These are phyloP conservation scores for Neospermospora avenae DNA, from an alignment of 2,329 filamentous ascomycete genomes.

Conservation along the genomic window DNA sequence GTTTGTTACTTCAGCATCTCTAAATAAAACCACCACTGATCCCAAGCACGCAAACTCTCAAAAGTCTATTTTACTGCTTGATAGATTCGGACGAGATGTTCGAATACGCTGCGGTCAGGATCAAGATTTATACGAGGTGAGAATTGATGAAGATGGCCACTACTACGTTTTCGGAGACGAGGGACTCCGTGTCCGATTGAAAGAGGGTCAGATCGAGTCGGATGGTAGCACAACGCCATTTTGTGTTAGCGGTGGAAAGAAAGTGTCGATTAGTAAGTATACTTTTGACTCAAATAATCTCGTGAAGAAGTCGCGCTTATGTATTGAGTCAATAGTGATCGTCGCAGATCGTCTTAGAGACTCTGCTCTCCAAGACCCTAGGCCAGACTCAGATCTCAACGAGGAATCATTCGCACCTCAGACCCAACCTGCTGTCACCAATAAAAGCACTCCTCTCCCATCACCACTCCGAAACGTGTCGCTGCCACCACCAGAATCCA, in stretches of 20 bases:
- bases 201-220: background rate
- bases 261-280: background rate
- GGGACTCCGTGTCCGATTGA: background rate
- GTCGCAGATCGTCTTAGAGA: background rate
- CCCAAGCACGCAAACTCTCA: background rate
- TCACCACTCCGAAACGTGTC: background rate
- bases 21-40: background rate
- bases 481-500: background rate
- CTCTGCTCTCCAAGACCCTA: background rate
- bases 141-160: slow-evolving; percentile 1
- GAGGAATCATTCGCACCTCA: background rate
- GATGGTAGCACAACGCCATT: background rate
- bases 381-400: background rate
- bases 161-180: background rate
- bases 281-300: too few species aligned
- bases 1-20: background rate
- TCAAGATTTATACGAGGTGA: background rate
- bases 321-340: background rate
- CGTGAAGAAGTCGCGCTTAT: background rate
- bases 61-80: background rate
- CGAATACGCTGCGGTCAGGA: background rate
- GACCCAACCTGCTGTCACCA: background rate
- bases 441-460: background rate
- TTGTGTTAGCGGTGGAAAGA: background rate
- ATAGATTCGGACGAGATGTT: background rate